These are phyloP conservation scores for Solanum etuberosum DNA, from an alignment of 257 asterid genomes.

Conservation along the genomic window DNA sequence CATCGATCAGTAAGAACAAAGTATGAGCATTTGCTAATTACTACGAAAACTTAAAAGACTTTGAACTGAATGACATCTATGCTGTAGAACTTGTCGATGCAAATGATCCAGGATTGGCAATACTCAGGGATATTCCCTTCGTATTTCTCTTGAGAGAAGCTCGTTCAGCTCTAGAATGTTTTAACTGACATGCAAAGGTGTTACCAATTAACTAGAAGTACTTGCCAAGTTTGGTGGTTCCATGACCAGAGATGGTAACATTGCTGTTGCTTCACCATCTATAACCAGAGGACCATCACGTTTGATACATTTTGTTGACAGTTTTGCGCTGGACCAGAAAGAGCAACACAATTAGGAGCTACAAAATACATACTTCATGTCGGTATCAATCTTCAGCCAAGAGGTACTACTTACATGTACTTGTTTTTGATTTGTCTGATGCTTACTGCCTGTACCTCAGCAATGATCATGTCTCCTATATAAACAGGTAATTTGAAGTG, in stretches of 20 bases:
- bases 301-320: conserved; percentile 50
- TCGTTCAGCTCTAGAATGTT: background rate
- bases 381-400: background rate
- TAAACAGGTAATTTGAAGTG: conserved; percentile 66
- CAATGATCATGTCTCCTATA: conserved; percentile 50
- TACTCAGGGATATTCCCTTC: background rate
- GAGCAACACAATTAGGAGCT: background rate
- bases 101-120: background rate
- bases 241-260: conserved; percentile 37
- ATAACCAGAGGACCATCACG: conserved; percentile 28
- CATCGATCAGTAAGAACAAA: background rate
- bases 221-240: background rate
- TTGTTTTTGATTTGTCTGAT: conserved; percentile 36
- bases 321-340: conserved; percentile 36
- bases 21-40: background rate
- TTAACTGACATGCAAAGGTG: background rate
- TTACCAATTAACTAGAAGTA: background rate
- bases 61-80: background rate
- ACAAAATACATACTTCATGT: background rate
- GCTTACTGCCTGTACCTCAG: conserved; percentile 42
- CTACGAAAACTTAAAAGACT: background rate
- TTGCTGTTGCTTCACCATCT: conserved; percentile 56
- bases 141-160: background rate
- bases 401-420: conserved; percentile 35
- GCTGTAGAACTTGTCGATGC: background rate